phyloP scores from a whole-genome alignment of 768 basidiomycete species.

The Sporobolomyces roseus region DNA sequence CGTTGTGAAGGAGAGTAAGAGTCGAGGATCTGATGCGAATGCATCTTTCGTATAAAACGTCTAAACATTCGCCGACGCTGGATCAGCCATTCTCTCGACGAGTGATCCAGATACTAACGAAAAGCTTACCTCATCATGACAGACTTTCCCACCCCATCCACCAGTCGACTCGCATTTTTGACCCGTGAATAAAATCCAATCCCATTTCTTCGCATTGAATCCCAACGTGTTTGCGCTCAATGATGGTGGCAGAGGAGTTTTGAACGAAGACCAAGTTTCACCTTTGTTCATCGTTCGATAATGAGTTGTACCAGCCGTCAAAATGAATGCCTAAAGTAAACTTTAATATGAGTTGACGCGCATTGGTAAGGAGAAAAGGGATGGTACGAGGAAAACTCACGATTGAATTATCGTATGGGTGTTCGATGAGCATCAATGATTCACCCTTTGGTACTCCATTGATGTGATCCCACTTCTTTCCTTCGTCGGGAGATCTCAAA shows the following conservation, averaged over 20 bases:
- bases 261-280: constrained; percentile 77
- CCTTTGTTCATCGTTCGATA: constrained; percentile 87
- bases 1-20: constrained; percentile 66
- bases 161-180: constrained; percentile 58
- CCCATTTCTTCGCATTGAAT: constrained; percentile 74
- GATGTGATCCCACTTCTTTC: constrained; percentile 62
- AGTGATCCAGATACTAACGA: background rate
- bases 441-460: constrained; percentile 58
- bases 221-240: constrained; percentile 64
- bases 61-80: constrained; percentile 51
- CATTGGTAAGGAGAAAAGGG: background rate
- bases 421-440: constrained; percentile 71
- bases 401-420: constrained; percentile 75
- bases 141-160: constrained; percentile 57
- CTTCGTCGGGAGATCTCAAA: constrained; percentile 79
- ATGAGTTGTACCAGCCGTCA: constrained; percentile 70
- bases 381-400: constrained; percentile 52
- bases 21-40: constrained; percentile 61
- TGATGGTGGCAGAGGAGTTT: constrained; percentile 62
- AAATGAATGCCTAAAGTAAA: constrained; percentile 91
- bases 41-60: constrained; percentile 85
- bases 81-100: background rate
- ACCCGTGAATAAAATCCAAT: constrained; percentile 76
- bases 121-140: constrained; percentile 62
- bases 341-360: no score